phyloP scores from a whole-genome alignment of 2,329 filamentous ascomycete genomes.

The Exophiala sp. region DNA sequence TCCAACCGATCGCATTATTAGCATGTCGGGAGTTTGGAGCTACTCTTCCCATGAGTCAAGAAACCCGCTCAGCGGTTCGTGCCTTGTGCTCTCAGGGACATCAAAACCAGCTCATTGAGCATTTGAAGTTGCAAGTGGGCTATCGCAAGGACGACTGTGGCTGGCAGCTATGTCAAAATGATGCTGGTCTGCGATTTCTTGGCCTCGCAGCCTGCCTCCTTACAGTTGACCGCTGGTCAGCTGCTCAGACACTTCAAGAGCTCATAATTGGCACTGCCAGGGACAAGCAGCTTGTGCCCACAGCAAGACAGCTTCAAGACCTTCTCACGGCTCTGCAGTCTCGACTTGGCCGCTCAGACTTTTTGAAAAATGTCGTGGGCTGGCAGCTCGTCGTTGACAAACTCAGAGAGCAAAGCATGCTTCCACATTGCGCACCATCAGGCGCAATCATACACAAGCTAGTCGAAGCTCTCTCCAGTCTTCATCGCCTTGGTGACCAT shows the following conservation, averaged over 20 bases:
- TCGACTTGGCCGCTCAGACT: too few species aligned
- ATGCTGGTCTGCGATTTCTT: conserved; percentile 10
- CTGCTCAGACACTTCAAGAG: neutral
- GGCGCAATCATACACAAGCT: too few species aligned
- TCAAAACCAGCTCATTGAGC: conserved; percentile 1
- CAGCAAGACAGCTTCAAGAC: too few species aligned
- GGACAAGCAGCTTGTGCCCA: too few species aligned
- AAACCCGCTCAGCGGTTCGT: conserved; percentile 24
- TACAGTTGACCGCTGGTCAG: neutral
- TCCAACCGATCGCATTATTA: conserved; percentile 39
- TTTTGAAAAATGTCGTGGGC: too few species aligned
- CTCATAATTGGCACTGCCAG: too few species aligned
- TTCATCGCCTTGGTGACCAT: too few species aligned
- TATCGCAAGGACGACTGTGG: conserved; percentile 8
- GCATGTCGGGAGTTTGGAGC: conserved; percentile 30
- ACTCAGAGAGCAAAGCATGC: too few species aligned
- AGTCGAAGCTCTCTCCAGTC: too few species aligned
- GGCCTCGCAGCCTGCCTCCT: conserved; percentile 4
- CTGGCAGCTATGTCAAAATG: neutral
- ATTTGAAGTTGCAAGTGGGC: conserved; percentile 6
- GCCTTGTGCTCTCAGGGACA: conserved; percentile 1
- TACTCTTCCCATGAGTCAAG: conserved; percentile 26
- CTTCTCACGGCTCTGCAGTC: too few species aligned
- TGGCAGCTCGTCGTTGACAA: too few species aligned
- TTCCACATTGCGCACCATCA: too few species aligned